phyloP scores from a whole-genome alignment of 2,329 filamentous ascomycete species.

The Colletotrichum melonis region DNA sequence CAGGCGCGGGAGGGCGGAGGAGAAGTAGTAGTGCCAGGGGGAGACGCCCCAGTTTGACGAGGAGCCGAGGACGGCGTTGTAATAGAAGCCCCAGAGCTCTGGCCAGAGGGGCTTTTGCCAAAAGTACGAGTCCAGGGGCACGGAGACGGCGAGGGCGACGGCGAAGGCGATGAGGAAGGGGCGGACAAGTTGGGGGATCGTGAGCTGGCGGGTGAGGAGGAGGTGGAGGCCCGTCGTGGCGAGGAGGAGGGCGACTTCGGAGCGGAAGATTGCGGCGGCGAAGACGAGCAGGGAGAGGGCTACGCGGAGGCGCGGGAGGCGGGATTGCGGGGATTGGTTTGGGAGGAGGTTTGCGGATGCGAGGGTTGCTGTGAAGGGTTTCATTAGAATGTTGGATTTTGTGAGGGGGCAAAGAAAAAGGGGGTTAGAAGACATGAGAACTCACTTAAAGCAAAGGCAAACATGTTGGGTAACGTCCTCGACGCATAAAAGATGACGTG shows the following conservation, averaged over 20 bases:
- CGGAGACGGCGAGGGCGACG: conserved; percentile 75
- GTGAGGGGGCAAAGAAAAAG: neutral
- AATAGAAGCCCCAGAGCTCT: conserved; percentile 89
- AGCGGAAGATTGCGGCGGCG: conserved; percentile 86
- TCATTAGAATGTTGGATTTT: neutral
- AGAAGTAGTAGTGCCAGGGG: conserved; percentile 89
- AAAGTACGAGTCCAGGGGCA: conserved; percentile 90
- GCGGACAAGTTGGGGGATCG: conserved; percentile 68
- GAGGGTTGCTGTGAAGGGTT: conserved; percentile 66
- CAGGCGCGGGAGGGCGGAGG: conserved; percentile 82
- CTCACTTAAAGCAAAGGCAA: conserved; percentile 88
- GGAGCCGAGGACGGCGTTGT: conserved; percentile 87
- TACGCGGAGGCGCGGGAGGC: conserved; percentile 63
- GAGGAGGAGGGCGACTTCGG: conserved; percentile 87
- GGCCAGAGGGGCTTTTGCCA: conserved; percentile 93
- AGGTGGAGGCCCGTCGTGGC: conserved; percentile 74
- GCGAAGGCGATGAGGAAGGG: conserved; percentile 73
- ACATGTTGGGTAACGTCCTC: conserved; percentile 94
- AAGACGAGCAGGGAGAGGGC: conserved; percentile 82
- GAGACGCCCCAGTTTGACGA: conserved; percentile 89
- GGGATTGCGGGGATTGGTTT: conserved; percentile 41
- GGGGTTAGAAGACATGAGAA: conserved; percentile 33
- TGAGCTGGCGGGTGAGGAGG: conserved; percentile 65
- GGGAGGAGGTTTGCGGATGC: conserved; percentile 64
- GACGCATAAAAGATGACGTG: conserved; percentile 94